phyloP scores from a whole-genome alignment of 2,329 filamentous ascomycete species.

The Scytalidium lignicola region DNA sequence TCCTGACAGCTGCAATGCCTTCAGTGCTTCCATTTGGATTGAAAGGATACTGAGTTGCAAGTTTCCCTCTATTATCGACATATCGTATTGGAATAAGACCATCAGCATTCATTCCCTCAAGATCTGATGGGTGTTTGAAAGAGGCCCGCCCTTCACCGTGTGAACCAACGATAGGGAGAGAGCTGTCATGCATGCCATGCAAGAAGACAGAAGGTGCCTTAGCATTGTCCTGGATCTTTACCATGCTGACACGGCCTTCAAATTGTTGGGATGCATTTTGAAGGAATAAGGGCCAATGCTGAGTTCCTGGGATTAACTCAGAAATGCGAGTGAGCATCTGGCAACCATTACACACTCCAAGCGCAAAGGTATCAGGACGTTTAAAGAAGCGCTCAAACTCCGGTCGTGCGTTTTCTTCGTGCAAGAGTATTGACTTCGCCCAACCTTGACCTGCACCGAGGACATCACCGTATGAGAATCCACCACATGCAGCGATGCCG shows the following conservation, averaged over 20 bases:
- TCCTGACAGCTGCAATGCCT: constrained; percentile 64
- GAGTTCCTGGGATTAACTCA: constrained; percentile 78
- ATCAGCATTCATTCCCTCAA: constrained; percentile 52
- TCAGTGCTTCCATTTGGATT: constrained; percentile 74
- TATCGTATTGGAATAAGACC: constrained; percentile 77
- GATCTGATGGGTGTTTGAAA: constrained; percentile 52
- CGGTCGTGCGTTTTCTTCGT: constrained; percentile 63
- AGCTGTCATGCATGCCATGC: constrained; percentile 77
- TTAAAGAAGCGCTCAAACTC: constrained; percentile 85
- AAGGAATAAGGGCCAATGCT: constrained; percentile 80
- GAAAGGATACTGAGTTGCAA: constrained; percentile 78
- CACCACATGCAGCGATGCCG: constrained; percentile 90
- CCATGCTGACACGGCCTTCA: constrained; percentile 84
- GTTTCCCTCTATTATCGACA: constrained; percentile 71
- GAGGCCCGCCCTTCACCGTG: constrained; percentile 86
- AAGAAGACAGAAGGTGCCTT: constrained; percentile 73
- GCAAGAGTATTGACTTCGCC: constrained; percentile 88
- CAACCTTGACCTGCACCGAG: constrained; percentile 94
- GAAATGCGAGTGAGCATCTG: constrained; percentile 86
- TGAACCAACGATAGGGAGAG: constrained; percentile 79
- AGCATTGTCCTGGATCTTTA: constrained; percentile 63
- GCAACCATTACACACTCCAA: constrained; percentile 96
- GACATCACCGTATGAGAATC: constrained; percentile 86
- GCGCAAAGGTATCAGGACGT: constrained; percentile 80
- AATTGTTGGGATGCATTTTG: constrained; percentile 84